Evolutionary conservation across 805 yeast species (phyloP).

Genomic region (Candida verbasci): DNA sequence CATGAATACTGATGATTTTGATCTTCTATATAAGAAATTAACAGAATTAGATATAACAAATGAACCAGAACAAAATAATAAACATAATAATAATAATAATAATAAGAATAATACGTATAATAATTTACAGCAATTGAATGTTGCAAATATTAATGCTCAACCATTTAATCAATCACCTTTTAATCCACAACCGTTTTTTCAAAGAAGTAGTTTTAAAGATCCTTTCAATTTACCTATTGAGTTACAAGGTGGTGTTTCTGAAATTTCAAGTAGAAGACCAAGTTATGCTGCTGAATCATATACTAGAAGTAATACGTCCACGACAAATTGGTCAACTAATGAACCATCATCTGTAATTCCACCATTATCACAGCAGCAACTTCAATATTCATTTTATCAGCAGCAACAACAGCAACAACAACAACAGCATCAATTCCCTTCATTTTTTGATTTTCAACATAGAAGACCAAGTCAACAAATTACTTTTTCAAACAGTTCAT

Average conservation of each 20-base stretch:
- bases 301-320: slow-evolving; percentile 39
- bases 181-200: not conserved
- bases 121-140: too few relatives aligned
- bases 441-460: slow-evolving; percentile 31
- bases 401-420: slow-evolving; percentile 3
- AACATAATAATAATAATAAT: not conserved
- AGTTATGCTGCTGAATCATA: slow-evolving; percentile 67
- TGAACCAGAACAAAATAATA: too few relatives aligned
- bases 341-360: not conserved
- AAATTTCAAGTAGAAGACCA: slow-evolving; percentile 65
- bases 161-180: not conserved
- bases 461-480: slow-evolving; percentile 42
- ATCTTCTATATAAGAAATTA: slow-evolving; percentile 21
- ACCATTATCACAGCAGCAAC: slow-evolving; percentile 1
- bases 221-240: slow-evolving; percentile 51
- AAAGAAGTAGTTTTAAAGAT: slow-evolving; percentile 14
- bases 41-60: slow-evolving; percentile 11
- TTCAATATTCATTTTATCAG: too few relatives aligned
- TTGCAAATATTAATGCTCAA: too few relatives aligned
- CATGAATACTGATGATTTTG: slow-evolving; percentile 5
- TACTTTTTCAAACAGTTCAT: slow-evolving; percentile 19
- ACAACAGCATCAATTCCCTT: slow-evolving; percentile 1
- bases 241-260: slow-evolving; percentile 61
- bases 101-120: not conserved
- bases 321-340: slow-evolving; percentile 1